Conservation (phyloP, 768 basidiomycete genomes). For the Russula sp. region DNA sequence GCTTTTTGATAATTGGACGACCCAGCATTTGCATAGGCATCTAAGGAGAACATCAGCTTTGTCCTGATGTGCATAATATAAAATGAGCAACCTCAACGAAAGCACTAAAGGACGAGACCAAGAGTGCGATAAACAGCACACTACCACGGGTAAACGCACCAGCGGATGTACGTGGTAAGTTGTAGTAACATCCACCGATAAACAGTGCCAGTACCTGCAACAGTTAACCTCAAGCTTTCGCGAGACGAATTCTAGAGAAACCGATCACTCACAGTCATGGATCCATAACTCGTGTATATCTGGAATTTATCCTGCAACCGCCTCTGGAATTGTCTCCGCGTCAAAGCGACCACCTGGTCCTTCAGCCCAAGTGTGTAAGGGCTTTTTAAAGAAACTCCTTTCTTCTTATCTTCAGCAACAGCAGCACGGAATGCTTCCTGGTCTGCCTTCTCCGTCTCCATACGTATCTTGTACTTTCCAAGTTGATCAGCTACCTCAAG, state of each 20-base stretch:
- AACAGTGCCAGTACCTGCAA: conserved; percentile 42
- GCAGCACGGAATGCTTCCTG: conserved; percentile 74
- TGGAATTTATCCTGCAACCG: conserved; percentile 74
- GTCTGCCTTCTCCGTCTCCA: conserved; percentile 56
- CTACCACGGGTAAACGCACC: conserved; percentile 87
- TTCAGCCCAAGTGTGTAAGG: conserved; percentile 79
- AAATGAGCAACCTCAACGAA: conserved; percentile 46
- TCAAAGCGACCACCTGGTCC: conserved; percentile 66
- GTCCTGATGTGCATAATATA: neutral
- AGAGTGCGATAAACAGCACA: conserved; percentile 64
- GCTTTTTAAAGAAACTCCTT: conserved; percentile 67
- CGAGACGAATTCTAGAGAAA: conserved; percentile 32
- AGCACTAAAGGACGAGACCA: conserved; percentile 63
- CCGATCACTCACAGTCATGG: conserved; percentile 48
- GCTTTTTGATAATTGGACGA: conserved; percentile 67
- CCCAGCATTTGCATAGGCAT: conserved; percentile 78
- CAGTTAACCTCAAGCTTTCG: neutral
- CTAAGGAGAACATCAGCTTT: conserved; percentile 35
- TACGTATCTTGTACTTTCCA: conserved; percentile 46
- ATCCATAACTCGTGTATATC: conserved; percentile 57
- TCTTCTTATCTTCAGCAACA: conserved; percentile 71
- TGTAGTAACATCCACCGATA: conserved; percentile 67
- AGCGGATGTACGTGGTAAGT: conserved; percentile 62
- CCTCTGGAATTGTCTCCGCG: conserved; percentile 66
- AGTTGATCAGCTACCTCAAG: conserved; percentile 38